Evolutionary conservation across 495 filamentous ascomycete species (phyloP).

Genomic region (Trichoderma orchidacearum): DNA sequence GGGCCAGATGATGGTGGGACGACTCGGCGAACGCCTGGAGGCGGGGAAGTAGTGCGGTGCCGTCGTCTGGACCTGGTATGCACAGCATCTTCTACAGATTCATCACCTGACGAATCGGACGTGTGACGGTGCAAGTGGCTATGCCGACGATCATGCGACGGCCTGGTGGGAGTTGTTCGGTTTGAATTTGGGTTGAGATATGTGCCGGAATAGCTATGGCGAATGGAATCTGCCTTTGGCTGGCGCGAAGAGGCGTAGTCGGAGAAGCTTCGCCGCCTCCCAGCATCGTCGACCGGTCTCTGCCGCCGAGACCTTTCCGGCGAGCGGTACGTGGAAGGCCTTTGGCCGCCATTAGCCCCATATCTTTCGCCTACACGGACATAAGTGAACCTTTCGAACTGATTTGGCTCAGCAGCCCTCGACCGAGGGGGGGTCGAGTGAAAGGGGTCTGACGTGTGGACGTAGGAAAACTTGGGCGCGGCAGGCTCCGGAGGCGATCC

Average conservation of each 20-base stretch:
- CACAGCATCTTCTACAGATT: background rate
- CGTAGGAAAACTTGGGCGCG: conserved; percentile 6
- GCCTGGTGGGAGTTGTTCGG: conserved; percentile 6
- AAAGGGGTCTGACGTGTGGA: background rate
- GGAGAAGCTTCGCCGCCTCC: conserved; percentile 13
- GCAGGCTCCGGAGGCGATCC: conserved; percentile 3
- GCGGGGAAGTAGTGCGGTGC: conserved; percentile 7
- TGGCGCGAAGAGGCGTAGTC: conserved; percentile 11
- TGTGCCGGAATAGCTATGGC: conserved; percentile 3
- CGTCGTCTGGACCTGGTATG: conserved; percentile 1
- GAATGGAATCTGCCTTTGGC: conserved; percentile 6
- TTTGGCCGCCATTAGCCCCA: conserved; percentile 6
- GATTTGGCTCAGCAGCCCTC: background rate
- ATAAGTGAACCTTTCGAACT: conserved; percentile 6
- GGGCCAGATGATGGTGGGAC: conserved; percentile 7
- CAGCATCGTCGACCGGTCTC: conserved; percentile 11
- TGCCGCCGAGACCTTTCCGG: conserved; percentile 7
- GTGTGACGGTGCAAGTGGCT: conserved; percentile 13
- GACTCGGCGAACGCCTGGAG: conserved; percentile 10
- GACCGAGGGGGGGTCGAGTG: background rate
- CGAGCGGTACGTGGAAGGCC: conserved; percentile 3
- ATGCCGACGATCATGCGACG: conserved; percentile 11
- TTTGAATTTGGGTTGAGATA: conserved; percentile 12
- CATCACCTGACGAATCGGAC: conserved; percentile 3
- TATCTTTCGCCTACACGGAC: conserved; percentile 13